Evolutionary conservation across 371 early-diverging fungal species (phyloP).

Genomic region (Entomophthora muscae): DNA sequence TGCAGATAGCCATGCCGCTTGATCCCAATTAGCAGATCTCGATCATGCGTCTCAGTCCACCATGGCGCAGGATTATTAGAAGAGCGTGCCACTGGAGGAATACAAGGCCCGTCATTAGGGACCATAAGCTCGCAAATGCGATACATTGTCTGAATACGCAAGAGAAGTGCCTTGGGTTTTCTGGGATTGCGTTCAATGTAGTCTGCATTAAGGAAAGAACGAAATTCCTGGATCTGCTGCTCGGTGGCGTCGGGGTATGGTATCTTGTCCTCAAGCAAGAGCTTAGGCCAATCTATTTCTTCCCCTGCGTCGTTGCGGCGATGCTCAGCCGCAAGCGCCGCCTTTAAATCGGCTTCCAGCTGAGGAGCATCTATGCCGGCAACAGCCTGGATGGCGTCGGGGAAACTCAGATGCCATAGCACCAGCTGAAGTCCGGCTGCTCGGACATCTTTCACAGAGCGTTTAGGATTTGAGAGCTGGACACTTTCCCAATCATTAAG

Average conservation of each 20-base stretch:
- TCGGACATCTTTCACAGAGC: conserved; percentile 34
- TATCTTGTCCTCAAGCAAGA: conserved; percentile 18
- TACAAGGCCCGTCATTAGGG: conserved; percentile 27
- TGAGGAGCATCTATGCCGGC: neutral
- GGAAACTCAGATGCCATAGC: conserved; percentile 13
- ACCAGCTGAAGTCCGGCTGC: conserved; percentile 21
- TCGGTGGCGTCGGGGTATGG: conserved; percentile 41
- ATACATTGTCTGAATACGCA: conserved; percentile 58
- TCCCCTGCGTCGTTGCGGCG: neutral
- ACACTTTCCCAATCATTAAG: conserved; percentile 62
- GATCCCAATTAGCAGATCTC: conserved; percentile 58
- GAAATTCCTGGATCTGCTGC: conserved; percentile 36
- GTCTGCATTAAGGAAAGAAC: conserved; percentile 43
- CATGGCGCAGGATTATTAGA: conserved; percentile 40
- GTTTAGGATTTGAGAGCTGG: conserved; percentile 29
- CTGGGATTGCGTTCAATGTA: conserved; percentile 51
- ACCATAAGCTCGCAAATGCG: conserved; percentile 46
- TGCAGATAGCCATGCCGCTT: conserved; percentile 67
- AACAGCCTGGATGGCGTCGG: neutral
- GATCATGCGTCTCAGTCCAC: conserved; percentile 70
- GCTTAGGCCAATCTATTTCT: neutral
- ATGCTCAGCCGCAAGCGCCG: neutral
- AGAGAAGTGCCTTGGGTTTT: conserved; percentile 49
- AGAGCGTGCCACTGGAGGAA: conserved; percentile 27
- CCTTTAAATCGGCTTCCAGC: neutral